A percentile compares a stretch with the other conserved stretches of the same genome.
phyloP scores from a whole-genome alignment of 179 eudicot genomes.

The Beta corolliflora region DNA sequence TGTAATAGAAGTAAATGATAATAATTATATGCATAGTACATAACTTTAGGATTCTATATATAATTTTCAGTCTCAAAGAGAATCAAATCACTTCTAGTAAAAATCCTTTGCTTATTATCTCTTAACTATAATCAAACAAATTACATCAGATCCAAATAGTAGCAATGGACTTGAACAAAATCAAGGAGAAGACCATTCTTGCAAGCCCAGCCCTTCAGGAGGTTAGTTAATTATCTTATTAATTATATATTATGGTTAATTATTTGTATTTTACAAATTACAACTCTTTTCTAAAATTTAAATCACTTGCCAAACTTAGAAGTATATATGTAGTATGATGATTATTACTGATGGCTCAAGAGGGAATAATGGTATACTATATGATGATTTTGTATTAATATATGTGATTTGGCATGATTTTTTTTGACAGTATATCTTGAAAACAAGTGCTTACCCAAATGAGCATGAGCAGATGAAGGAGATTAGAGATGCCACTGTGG shows the following conservation, averaged over 20 bases:
- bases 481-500: constrained; percentile 29
- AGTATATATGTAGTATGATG: no score
- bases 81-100: neutral
- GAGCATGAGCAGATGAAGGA: constrained; percentile 42
- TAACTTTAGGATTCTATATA: neutral
- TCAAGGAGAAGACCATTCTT: constrained; percentile 22
- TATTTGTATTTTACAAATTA: no score
- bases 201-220: constrained; percentile 14
- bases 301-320: no score
- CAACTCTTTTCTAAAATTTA: neutral
- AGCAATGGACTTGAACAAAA: constrained; percentile 7
- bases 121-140: neutral
- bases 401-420: neutral
- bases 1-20: no score
- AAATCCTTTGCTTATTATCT: neutral
- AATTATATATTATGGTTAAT: neutral
- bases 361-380: no score
- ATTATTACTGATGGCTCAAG: no score
- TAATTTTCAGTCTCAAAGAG: neutral
- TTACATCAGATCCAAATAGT: neutral
- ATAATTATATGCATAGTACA: no score
- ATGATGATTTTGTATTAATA: no score
- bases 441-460: constrained; percentile 41
- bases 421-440: constrained; percentile 30
- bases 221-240: constrained; percentile 5